Evolutionary conservation across 768 basidiomycete species (phyloP).

Genomic region (Pleurotus salmoneostramineus): DNA sequence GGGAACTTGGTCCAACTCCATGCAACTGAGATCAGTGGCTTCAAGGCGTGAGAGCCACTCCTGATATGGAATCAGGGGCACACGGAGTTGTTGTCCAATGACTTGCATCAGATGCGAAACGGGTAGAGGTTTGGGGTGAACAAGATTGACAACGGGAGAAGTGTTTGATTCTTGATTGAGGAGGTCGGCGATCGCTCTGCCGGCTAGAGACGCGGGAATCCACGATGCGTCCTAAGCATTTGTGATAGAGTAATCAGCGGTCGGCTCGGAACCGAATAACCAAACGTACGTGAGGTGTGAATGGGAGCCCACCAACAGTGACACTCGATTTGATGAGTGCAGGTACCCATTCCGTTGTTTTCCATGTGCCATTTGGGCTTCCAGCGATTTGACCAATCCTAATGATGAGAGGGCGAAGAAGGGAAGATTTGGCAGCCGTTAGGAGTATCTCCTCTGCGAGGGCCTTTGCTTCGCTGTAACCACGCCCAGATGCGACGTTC

Average conservation of each 20-base stretch:
- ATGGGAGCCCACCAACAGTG: constrained; percentile 22
- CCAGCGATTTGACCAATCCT: constrained; percentile 46
- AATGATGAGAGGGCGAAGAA: constrained; percentile 23
- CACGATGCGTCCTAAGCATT: constrained; percentile 31
- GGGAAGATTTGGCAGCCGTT: background rate
- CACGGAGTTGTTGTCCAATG: constrained; percentile 17
- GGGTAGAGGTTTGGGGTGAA: constrained; percentile 30
- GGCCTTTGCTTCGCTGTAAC: constrained; percentile 47
- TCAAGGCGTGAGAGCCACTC: constrained; percentile 30
- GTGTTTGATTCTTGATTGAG: constrained; percentile 2
- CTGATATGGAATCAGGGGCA: constrained; percentile 26
- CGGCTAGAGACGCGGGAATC: constrained; percentile 37
- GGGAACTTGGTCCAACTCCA: background rate
- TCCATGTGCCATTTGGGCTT: constrained; percentile 39
- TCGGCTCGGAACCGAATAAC: background rate
- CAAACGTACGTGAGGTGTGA: constrained; percentile 26
- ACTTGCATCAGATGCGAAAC: constrained; percentile 26
- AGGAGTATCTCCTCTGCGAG: constrained; percentile 29
- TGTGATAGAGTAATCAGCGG: background rate
- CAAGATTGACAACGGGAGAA: constrained; percentile 28
- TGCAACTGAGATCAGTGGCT: background rate
- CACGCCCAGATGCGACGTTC: constrained; percentile 29
- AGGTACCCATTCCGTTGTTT: constrained; percentile 43
- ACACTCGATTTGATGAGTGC: constrained; percentile 32
- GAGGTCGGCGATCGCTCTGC: constrained; percentile 27